Conservation (phyloP, 2,329 filamentous ascomycete species). For the Cordyceps tenuipes region DNA sequence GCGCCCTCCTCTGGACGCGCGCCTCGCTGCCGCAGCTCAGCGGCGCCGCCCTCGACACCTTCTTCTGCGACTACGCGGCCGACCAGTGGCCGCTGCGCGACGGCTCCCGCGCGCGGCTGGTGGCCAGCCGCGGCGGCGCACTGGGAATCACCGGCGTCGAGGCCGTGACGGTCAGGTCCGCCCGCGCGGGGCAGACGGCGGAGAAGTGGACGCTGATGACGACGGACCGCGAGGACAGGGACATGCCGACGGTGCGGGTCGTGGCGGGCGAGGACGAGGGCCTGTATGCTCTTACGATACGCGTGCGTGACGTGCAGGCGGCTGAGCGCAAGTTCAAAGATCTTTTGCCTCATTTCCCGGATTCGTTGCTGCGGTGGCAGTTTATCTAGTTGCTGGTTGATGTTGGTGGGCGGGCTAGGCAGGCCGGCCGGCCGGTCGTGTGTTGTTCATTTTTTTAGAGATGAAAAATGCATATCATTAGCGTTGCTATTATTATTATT, state of each 20-base stretch:
- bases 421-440: too few species aligned
- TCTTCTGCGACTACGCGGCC: not conserved
- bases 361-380: not conserved
- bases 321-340: not conserved
- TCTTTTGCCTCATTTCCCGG: not conserved
- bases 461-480: not conserved
- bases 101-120: not conserved
- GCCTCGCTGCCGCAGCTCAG: not conserved
- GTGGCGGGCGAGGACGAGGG: conserved; percentile 1
- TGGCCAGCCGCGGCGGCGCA: not conserved
- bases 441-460: too few species aligned
- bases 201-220: not conserved
- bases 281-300: not conserved
- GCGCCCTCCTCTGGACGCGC: not conserved
- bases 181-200: not conserved
- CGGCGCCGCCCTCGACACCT: not conserved
- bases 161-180: not conserved
- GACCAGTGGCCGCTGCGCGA: conserved; percentile 2
- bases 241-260: conserved; percentile 2
- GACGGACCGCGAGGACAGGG: not conserved
- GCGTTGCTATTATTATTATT: not conserved
- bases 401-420: not conserved
- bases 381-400: not conserved
- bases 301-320: not conserved
- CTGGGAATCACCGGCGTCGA: conserved; percentile 3